Conservation (phyloP, 1,284 basidiomycete species). For the Sutorius eximius region DNA sequence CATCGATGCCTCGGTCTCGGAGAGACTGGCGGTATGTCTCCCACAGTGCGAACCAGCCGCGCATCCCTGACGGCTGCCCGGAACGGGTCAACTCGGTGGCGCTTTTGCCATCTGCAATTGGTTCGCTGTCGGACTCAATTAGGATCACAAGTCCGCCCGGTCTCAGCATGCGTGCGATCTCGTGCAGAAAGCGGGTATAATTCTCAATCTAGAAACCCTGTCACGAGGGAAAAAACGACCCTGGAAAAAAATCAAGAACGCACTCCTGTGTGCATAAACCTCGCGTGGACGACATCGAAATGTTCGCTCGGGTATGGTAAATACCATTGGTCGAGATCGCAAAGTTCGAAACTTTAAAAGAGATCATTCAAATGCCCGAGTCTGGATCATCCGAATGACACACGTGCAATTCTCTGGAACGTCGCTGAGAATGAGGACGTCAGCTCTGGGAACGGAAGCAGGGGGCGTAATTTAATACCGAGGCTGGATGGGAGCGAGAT, state of each 20-base stretch:
- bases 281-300: constrained; percentile 67
- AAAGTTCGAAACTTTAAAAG: constrained; percentile 59
- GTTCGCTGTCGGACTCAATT: constrained; percentile 56
- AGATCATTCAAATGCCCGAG: constrained; percentile 4
- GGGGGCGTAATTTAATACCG: constrained; percentile 42
- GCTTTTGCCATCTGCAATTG: constrained; percentile 45
- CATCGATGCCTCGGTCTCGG: constrained; percentile 50
- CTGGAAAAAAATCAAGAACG: constrained; percentile 16
- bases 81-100: constrained; percentile 38
- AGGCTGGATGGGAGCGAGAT: constrained; percentile 68
- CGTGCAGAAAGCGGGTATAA: constrained; percentile 57
- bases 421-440: constrained; percentile 39
- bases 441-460: constrained; percentile 13
- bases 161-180: constrained; percentile 62
- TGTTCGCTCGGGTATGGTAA: constrained; percentile 61
- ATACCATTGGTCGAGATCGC: constrained; percentile 55
- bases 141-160: constrained; percentile 69
- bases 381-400: constrained; percentile 24
- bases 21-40: constrained; percentile 57
- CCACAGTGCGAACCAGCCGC: constrained; percentile 63
- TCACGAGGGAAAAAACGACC: constrained; percentile 8
- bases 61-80: constrained; percentile 42
- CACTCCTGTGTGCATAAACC: constrained; percentile 60
- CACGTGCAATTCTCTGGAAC: constrained; percentile 71
- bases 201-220: constrained; percentile 49